Percentiles rank a stretch among this genome's conserved stretches.
Evolutionary conservation across 768 basidiomycete species (phyloP).

Genomic region (Collybiopsis confluens): DNA sequence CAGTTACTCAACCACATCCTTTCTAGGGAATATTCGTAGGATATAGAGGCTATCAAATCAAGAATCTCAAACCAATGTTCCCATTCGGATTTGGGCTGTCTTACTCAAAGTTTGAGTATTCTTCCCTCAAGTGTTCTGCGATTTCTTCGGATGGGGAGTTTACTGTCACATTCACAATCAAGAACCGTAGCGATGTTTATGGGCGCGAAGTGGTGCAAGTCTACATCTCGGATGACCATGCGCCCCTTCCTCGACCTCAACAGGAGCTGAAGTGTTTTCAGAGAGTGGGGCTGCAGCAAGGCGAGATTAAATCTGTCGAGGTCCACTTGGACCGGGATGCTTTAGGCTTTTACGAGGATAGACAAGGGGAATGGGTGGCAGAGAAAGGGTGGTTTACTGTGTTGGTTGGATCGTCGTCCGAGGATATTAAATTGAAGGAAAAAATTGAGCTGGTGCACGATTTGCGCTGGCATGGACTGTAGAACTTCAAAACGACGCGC

Average conservation of each 20-base stretch:
- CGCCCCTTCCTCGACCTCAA: constrained; percentile 39
- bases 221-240: constrained; percentile 38
- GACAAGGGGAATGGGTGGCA: constrained; percentile 38
- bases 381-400: constrained; percentile 45
- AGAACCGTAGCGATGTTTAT: constrained; percentile 37
- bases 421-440: constrained; percentile 33
- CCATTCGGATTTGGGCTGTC: constrained; percentile 58
- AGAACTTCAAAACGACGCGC: no score
- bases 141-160: constrained; percentile 31
- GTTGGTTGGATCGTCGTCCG: constrained; percentile 41
- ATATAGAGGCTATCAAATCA: constrained; percentile 47
- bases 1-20: constrained; percentile 2
- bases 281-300: constrained; percentile 42
- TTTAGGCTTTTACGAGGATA: constrained; percentile 45
- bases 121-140: constrained; percentile 30
- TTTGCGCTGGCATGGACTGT: constrained; percentile 42
- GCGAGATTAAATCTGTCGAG: constrained; percentile 33
- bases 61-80: constrained; percentile 41
- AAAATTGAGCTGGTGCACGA: constrained; percentile 28
- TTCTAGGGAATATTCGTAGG: constrained; percentile 47
- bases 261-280: constrained; percentile 45
- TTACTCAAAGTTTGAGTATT: constrained; percentile 55
- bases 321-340: constrained; percentile 43
- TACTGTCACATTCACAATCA: constrained; percentile 38
- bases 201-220: constrained; percentile 48